Percentiles rank a stretch among this genome's conserved stretches.
These are phyloP conservation scores for Trichophyton simii DNA, from an alignment of 2,329 filamentous ascomycete genomes.

Conservation along the genomic window DNA sequence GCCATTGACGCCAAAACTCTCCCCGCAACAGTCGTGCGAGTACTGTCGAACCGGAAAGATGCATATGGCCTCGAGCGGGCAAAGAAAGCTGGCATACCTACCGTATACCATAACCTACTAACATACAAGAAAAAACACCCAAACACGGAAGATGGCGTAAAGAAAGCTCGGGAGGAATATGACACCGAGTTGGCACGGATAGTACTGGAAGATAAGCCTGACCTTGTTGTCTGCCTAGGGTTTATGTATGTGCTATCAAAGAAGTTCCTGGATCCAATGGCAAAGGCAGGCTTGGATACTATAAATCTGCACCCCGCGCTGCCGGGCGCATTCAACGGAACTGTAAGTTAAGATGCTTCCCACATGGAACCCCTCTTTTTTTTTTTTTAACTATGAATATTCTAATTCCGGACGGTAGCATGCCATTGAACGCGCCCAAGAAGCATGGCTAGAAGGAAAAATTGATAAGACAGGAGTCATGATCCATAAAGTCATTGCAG, in stretches of 20 bases:
- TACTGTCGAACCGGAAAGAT: conserved; percentile 53
- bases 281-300: conserved; percentile 49
- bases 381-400: conserved; percentile 1
- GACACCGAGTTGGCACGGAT: conserved; percentile 61
- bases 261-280: conserved; percentile 57
- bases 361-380: background rate
- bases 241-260: conserved; percentile 76
- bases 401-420: conserved; percentile 20
- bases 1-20: conserved; percentile 39
- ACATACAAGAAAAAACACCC: conserved; percentile 44
- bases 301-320: conserved; percentile 75
- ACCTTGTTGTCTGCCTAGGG: conserved; percentile 68
- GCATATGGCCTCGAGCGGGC: conserved; percentile 55
- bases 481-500: conserved; percentile 70
- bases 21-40: conserved; percentile 45
- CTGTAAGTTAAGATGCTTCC: background rate
- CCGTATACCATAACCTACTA: conserved; percentile 69
- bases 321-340: conserved; percentile 36
- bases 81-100: conserved; percentile 50
- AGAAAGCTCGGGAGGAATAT: conserved; percentile 51
- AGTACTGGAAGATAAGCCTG: conserved; percentile 52
- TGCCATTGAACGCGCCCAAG: conserved; percentile 67
- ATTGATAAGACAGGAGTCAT: conserved; percentile 65
- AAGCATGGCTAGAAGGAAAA: conserved; percentile 56
- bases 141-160: conserved; percentile 43